These are phyloP conservation scores for Cyclotella sp. DNA, from an alignment of 108 stramenopile species.

Conservation along the genomic window DNA sequence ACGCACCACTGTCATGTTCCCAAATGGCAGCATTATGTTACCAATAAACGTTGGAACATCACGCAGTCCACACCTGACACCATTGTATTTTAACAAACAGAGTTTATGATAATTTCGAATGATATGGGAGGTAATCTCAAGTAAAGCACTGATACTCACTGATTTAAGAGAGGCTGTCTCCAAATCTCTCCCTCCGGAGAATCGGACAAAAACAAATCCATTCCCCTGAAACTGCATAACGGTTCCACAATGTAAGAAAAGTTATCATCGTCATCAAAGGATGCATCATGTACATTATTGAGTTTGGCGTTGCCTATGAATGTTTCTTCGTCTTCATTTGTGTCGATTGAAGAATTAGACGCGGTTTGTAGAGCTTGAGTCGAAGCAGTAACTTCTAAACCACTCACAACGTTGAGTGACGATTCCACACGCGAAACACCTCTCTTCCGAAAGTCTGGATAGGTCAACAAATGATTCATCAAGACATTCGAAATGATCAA, in stretches of 20 bases:
- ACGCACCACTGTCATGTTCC: slow-evolving; percentile 52
- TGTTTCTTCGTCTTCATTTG: neutral
- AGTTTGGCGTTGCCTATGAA: slow-evolving; percentile 15
- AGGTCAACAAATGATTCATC: slow-evolving; percentile 33
- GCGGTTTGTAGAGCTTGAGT: neutral
- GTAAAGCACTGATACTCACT: slow-evolving; percentile 26
- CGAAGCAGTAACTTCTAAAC: neutral
- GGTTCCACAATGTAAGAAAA: slow-evolving; percentile 47
- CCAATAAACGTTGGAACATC: slow-evolving; percentile 56
- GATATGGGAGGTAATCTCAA: no score
- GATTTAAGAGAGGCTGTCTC: slow-evolving; percentile 52
- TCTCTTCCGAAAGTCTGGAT: slow-evolving; percentile 30
- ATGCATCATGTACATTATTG: slow-evolving; percentile 19
- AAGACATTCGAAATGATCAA: neutral
- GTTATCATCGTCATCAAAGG: slow-evolving; percentile 10
- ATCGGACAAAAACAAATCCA: slow-evolving; percentile 68
- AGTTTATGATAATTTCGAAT: neutral
- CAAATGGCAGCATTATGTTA: slow-evolving; percentile 63
- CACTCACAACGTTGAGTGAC: neutral
- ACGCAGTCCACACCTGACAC: slow-evolving; percentile 57
- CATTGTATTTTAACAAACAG: neutral
- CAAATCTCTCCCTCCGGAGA: slow-evolving; percentile 51
- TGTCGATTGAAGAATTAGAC: neutral
- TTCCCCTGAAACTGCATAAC: slow-evolving; percentile 53
- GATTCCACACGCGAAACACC: neutral